phyloP scores from a whole-genome alignment of 305 asterid species.

The Solanum hybrid region DNA sequence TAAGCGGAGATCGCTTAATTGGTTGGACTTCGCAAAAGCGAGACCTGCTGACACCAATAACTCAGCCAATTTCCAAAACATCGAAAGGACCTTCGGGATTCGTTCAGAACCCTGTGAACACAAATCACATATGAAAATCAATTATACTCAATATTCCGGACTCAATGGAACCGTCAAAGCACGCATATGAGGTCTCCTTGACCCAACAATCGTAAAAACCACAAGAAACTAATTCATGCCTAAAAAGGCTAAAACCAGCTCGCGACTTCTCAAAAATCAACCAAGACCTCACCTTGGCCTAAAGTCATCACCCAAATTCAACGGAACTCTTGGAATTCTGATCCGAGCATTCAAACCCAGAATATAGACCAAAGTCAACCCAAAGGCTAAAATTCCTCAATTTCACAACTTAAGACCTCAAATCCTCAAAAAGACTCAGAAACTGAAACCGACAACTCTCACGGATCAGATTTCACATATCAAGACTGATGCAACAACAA shows the following conservation, averaged over 20 bases:
- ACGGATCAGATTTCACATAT: not conserved
- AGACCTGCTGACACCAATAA: not conserved
- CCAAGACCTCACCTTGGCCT: not conserved
- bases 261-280: not conserved
- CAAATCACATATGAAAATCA: not conserved
- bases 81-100: fast-evolving
- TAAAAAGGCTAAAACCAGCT: not conserved
- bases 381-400: not conserved
- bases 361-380: not conserved
- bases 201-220: not conserved
- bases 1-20: not conserved
- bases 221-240: not conserved
- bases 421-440: not conserved
- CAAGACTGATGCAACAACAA: not conserved
- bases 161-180: not conserved
- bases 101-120: not conserved
- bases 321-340: not conserved
- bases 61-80: not conserved
- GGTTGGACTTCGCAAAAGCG: not conserved
- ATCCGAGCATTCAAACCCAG: not conserved
- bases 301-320: not conserved
- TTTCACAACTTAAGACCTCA: not conserved
- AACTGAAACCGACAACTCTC: not conserved
- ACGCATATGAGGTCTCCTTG: not conserved
- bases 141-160: not conserved